Conservation (phyloP, 805 yeast genomes). For the Cyberlindnera saturnus region DNA sequence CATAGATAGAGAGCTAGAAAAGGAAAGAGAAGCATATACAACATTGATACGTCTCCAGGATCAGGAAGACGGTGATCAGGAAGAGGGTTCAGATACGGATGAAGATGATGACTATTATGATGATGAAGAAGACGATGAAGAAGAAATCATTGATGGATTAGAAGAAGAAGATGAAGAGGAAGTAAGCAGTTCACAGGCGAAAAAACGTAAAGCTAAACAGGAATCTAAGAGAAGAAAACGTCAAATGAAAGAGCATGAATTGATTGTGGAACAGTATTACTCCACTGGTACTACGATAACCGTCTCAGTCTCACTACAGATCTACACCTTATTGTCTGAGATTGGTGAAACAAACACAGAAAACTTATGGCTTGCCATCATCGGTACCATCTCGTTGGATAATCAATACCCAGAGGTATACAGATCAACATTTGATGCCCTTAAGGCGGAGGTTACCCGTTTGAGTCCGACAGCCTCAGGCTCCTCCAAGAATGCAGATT, state of each 20-base stretch:
- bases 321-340: conserved; percentile 72
- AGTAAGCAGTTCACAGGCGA: conserved; percentile 21
- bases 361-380: conserved; percentile 78
- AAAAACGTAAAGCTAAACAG: conserved; percentile 22
- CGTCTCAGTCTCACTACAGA: conserved; percentile 70
- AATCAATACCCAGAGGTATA: conserved; percentile 69
- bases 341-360: conserved; percentile 73
- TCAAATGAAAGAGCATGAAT: conserved; percentile 42
- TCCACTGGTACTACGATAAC: conserved; percentile 74
- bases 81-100: conserved; percentile 29
- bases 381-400: conserved; percentile 83
- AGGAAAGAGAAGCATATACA: conserved; percentile 59
- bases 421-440: conserved; percentile 61
- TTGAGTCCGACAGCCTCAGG: conserved; percentile 38
- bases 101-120: conserved; percentile 24
- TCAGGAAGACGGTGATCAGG: conserved; percentile 31
- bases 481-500: conserved; percentile 30
- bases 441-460: conserved; percentile 79
- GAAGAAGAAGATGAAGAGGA: conserved; percentile 25
- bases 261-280: conserved; percentile 67
- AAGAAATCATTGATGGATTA: conserved; percentile 16
- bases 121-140: conserved; percentile 26
- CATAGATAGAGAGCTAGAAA: conserved; percentile 49
- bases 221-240: conserved; percentile 35
- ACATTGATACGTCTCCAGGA: conserved; percentile 38